Base-by-base conservation (phyloP, 768 basidiomycete species). In the Agaricus sinodeliciosus region DNA sequence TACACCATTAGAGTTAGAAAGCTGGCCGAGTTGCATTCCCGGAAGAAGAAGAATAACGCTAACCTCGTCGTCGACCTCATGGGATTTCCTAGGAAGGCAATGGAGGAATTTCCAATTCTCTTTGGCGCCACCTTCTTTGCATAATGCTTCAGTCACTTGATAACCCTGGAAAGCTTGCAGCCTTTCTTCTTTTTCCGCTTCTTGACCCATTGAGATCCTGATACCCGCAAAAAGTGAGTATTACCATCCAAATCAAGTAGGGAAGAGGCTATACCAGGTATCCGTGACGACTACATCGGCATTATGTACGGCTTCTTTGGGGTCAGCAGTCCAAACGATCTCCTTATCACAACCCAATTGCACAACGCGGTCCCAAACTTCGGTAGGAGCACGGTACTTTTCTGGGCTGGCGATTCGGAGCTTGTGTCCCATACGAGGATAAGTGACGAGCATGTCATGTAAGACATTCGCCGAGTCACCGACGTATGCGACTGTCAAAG, bases 131-230 rank as follows among this genome's bases (percentile, higher is more conserved):
- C 90, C 89, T 54, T 82, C 79, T 15, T 72, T 70, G 67, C 93
- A 94, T 27, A 98, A 77, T 28, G 79, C 70, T 66, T 97, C 93
- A 1, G 95, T 98, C 45, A 99, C 84, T 64, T 97, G 96, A 68
- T 90, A 99, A 2, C 96, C 94, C 15, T 79, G 58, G 70, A 99
- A 99, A 54, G 91, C 95, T 46, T 80, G 72, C 40, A 95, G 66
- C 13, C 95, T 84, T 59, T 91, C 83, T 28, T 74, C 89, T 58
- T 94, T 92, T 67, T 98, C 94, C 1, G 85, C 87, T 69, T 98
- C 96, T 68, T 96, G 93, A 15, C 96, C 96, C 96, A 99, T 98
- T 2, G 95, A 97, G 58, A 98, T 93, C 94, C 92, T 94, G 28
- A 8, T 39, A 27, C 18, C 42, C 34, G 49, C 18, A 42, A 19